Evolutionary conservation across 2,329 filamentous ascomycete genomes (phyloP).

Genomic region (Beauveria sp.): DNA sequence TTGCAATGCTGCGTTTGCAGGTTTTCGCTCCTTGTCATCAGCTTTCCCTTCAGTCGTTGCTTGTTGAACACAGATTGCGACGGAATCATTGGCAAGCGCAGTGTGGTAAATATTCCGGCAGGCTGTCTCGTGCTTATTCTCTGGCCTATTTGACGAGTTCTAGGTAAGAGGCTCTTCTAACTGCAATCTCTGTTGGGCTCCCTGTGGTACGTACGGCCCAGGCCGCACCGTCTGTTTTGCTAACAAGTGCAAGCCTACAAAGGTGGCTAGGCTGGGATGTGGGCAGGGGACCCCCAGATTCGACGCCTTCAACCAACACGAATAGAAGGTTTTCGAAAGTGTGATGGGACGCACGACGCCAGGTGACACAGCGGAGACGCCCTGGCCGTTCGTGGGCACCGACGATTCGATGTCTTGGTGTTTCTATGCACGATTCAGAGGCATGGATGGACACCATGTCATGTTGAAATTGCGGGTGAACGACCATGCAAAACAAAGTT

Average conservation of each 20-base stretch:
- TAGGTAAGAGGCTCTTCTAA: background rate
- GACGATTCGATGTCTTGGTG: background rate
- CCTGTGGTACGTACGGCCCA: background rate
- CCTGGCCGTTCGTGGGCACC: background rate
- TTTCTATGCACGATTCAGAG: background rate
- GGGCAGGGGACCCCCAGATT: constrained; percentile 6
- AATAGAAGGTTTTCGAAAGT: background rate
- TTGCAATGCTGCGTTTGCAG: background rate
- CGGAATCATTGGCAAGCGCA: background rate
- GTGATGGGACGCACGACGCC: background rate
- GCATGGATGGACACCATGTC: too few species aligned
- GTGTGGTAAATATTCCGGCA: background rate
- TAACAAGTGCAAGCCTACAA: background rate
- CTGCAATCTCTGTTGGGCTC: background rate
- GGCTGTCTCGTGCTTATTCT: background rate
- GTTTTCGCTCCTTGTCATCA: background rate
- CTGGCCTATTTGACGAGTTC: background rate
- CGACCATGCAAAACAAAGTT: background rate
- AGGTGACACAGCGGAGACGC: background rate
- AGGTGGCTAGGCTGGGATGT: background rate
- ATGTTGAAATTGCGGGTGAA: background rate
- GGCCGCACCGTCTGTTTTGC: background rate
- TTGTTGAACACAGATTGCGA: background rate
- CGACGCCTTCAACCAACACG: constrained; percentile 1
- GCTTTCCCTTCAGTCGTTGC: background rate